These are phyloP conservation scores for Nicotiana attenuata DNA, from an alignment of 257 asterid genomes.

Conservation along the genomic window DNA sequence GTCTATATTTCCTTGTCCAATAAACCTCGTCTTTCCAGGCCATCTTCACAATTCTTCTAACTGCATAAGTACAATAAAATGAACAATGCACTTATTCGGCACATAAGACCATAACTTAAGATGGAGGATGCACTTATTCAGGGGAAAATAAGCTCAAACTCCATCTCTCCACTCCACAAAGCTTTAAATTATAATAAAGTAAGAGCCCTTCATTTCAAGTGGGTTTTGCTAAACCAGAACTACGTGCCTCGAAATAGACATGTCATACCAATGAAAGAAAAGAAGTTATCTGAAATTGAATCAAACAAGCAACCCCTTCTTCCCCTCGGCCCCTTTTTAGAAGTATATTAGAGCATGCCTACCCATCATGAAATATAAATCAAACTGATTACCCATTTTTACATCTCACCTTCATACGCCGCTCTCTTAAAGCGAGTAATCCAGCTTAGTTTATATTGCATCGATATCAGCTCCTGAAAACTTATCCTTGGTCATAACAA, in stretches of 20 bases:
- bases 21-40: background rate
- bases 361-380: background rate
- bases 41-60: background rate
- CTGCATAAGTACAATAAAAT: background rate
- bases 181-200: background rate
- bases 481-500: constrained; percentile 92
- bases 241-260: background rate
- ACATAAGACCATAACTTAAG: background rate
- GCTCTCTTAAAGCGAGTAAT: constrained; percentile 84
- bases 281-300: background rate
- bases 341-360: background rate
- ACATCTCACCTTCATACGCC: constrained; percentile 76
- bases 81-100: background rate
- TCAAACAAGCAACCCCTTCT: background rate
- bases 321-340: background rate
- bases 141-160: background rate
- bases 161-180: background rate
- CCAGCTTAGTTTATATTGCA: constrained; percentile 95
- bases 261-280: background rate
- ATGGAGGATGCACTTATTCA: background rate
- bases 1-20: too few relatives aligned
- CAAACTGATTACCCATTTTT: background rate
- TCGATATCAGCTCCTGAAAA: constrained; percentile 17
- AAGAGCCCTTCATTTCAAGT: background rate
- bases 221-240: background rate